Conservation (phyloP, 768 basidiomycete genomes). For the Amyloporia xantha region DNA sequence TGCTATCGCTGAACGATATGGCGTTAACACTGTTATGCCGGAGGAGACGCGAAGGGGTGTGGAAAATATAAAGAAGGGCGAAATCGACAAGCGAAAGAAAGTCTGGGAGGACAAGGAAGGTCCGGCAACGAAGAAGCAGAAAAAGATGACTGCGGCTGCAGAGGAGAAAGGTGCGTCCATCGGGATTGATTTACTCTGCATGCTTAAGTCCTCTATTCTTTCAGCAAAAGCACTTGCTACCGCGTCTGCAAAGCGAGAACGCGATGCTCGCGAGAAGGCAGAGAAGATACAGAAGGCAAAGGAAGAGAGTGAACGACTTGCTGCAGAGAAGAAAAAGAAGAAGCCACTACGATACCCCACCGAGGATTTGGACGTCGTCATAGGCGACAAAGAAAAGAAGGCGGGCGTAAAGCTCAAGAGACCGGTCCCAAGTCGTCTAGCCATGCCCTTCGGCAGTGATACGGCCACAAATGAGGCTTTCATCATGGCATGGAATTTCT, state of each 20-base stretch:
- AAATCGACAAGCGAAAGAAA: slow-evolving; percentile 91
- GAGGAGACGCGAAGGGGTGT: slow-evolving; percentile 77
- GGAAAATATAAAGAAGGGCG: slow-evolving; percentile 74
- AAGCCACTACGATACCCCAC: slow-evolving; percentile 89
- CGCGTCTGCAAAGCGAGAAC: slow-evolving; percentile 57
- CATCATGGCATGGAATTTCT: slow-evolving; percentile 89
- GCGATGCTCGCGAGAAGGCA: slow-evolving; percentile 63
- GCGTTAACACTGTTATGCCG: slow-evolving; percentile 80
- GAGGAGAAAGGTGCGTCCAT: slow-evolving; percentile 61
- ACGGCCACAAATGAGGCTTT: slow-evolving; percentile 73
- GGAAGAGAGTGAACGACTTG: slow-evolving; percentile 65
- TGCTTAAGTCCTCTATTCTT: neutral
- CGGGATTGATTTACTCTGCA: neutral
- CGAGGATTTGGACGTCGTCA: slow-evolving; percentile 80
- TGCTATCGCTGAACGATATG: slow-evolving; percentile 76
- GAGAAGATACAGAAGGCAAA: slow-evolving; percentile 58
- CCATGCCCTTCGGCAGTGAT: slow-evolving; percentile 63
- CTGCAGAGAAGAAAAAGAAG: slow-evolving; percentile 80
- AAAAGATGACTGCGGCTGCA: slow-evolving; percentile 65
- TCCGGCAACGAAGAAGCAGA: slow-evolving; percentile 75
- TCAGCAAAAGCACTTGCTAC: slow-evolving; percentile 26
- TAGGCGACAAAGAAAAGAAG: slow-evolving; percentile 79
- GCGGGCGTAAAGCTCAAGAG: slow-evolving; percentile 63
- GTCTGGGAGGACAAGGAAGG: slow-evolving; percentile 86
- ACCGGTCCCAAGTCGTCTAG: slow-evolving; percentile 54